Percentiles rank a stretch among this genome's conserved stretches.
phyloP scores from a whole-genome alignment of 2,329 filamentous ascomycete species.

The Arthrobotrys conoides region DNA sequence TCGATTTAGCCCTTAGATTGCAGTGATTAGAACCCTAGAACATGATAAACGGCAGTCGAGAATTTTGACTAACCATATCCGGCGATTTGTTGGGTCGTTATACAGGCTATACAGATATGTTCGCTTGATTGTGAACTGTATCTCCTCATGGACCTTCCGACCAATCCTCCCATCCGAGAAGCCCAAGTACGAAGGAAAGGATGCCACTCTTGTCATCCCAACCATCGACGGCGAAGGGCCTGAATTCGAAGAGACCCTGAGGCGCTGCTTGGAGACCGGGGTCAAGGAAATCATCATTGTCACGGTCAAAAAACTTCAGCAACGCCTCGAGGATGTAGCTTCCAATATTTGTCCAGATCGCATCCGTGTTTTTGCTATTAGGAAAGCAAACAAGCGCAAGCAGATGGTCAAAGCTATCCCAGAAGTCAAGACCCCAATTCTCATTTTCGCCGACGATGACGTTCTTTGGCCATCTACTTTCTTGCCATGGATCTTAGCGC shows the following conservation, averaged over 20 bases:
- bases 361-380: conserved; percentile 81
- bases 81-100: conserved; percentile 37
- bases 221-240: conserved; percentile 90
- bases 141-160: conserved; percentile 88
- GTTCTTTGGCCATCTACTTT: conserved; percentile 91
- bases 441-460: conserved; percentile 94
- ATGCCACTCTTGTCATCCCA: conserved; percentile 95
- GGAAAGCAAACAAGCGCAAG: conserved; percentile 93
- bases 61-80: conserved; percentile 54
- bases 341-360: conserved; percentile 74
- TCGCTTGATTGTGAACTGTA: conserved; percentile 85
- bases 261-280: conserved; percentile 79
- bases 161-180: conserved; percentile 85
- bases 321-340: conserved; percentile 77
- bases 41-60: conserved; percentile 8
- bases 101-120: conserved; percentile 87
- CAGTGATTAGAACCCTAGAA: conserved; percentile 32
- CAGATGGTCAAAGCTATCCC: conserved; percentile 94
- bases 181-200: conserved; percentile 77
- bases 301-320: conserved; percentile 84
- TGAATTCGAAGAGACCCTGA: conserved; percentile 84
- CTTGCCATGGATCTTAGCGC: conserved; percentile 90
- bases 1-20: conserved; percentile 27
- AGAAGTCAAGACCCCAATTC: conserved; percentile 84
- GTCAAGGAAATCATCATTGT: conserved; percentile 84